Evolutionary conservation across 371 early-diverging fungal genomes (phyloP).

Genomic region (Capniomyces stellatus): DNA sequence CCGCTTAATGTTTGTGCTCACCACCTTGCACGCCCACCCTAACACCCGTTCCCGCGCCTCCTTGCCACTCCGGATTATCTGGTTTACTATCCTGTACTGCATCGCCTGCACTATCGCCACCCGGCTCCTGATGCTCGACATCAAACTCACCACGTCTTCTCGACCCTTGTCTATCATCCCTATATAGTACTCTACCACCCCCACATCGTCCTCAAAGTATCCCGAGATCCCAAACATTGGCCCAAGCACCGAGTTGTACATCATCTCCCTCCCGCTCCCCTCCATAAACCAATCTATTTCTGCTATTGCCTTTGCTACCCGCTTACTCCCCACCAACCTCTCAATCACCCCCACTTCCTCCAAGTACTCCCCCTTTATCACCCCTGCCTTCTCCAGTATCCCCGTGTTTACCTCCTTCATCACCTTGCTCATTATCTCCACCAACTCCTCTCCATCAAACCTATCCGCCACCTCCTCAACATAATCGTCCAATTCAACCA

Average conservation of each 20-base stretch:
- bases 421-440: conserved; percentile 13
- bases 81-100: conserved; percentile 45
- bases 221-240: conserved; percentile 17
- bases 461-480: conserved; percentile 62
- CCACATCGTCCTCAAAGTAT: conserved; percentile 13
- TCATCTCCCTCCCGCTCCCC: conserved; percentile 9
- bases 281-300: conserved; percentile 4
- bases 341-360: background rate
- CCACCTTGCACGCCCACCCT: conserved; percentile 1
- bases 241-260: conserved; percentile 26
- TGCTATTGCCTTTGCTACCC: background rate
- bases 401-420: conserved; percentile 11
- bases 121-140: conserved; percentile 44
- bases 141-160: conserved; percentile 37
- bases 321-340: background rate
- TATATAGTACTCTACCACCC: conserved; percentile 28
- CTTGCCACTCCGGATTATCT: conserved; percentile 47
- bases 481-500: conserved; percentile 33
- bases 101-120: conserved; percentile 31
- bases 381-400: background rate
- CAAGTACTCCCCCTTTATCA: background rate
- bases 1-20: conserved; percentile 43
- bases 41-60: conserved; percentile 38
- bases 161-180: conserved; percentile 36
- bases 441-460: conserved; percentile 14